phyloP scores from a whole-genome alignment of 352 stramenopile species.

The Phytopythium sindhum region DNA sequence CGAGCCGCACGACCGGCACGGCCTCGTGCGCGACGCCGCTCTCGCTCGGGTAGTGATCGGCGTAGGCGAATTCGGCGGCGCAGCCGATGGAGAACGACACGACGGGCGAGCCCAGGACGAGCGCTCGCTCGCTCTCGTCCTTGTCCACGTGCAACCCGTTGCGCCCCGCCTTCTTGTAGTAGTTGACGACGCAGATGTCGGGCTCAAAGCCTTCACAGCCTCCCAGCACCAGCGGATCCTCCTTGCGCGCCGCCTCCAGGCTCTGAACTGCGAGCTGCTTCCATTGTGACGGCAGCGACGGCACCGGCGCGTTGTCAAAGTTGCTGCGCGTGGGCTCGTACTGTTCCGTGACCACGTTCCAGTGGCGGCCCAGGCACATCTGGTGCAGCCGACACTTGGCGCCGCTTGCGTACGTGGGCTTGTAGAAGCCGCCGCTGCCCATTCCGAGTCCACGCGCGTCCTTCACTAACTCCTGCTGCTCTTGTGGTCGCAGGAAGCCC shows the following conservation, averaged over 20 bases:
- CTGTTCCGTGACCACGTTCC: conserved; percentile 68
- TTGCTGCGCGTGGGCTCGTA: conserved; percentile 62
- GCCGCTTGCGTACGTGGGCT: conserved; percentile 63
- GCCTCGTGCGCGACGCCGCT: conserved; percentile 24
- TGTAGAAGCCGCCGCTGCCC: conserved; percentile 50
- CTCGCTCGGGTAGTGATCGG: conserved; percentile 50
- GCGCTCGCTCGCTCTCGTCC: conserved; percentile 56
- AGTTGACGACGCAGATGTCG: conserved; percentile 74
- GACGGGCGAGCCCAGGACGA: conserved; percentile 60
- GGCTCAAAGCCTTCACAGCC: conserved; percentile 37
- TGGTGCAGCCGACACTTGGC: conserved; percentile 71
- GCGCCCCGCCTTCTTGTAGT: conserved; percentile 69
- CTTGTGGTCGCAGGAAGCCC: conserved; percentile 36
- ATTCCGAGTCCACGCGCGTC: conserved; percentile 46
- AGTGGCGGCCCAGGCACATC: conserved; percentile 69
- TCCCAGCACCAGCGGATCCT: conserved; percentile 48
- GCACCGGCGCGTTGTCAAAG: conserved; percentile 36
- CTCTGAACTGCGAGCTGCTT: conserved; percentile 31
- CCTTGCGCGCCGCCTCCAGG: conserved; percentile 26
- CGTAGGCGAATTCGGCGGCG: conserved; percentile 65
- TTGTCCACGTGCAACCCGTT: conserved; percentile 80
- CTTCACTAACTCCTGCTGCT: conserved; percentile 60
- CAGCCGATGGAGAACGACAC: conserved; percentile 70
- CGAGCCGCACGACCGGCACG: conserved; percentile 60
- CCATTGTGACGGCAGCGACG: conserved; percentile 31